Evolutionary conservation across 176 grass and related monocot species (phyloP), one percentile per base, ranked within the genome.

Genomic region (Melocanna baccifera): DNA sequence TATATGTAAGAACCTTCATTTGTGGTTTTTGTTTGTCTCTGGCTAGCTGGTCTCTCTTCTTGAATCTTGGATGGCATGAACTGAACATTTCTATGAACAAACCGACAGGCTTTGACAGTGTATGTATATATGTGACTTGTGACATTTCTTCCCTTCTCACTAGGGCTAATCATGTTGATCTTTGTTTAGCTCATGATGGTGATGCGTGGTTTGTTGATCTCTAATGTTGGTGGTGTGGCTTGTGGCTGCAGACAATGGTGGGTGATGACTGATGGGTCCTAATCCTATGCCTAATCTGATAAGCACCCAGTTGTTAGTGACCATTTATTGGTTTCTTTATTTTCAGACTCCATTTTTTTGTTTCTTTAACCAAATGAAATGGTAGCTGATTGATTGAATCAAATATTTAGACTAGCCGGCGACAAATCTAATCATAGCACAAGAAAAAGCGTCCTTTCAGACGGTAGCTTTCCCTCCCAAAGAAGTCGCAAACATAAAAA

Each of bases 231-330:
- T 79, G 76, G 30, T 40, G 81, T 82, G 42, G 55, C 40, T 77
- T 55, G 80, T 32, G 68, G 28, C 57, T 73, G 58, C 37, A 52
- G 66, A 86, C 58, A 59, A 29, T 20, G 72, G 79, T 74, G 39
- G 84, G 88, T 73, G 84, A 73, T 32, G n/a, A 86, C 34, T 36
- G 34, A 0, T 36, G 2, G 2, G 34, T 4, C 34, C 34, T n/a
- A n/a, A 58, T 83, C 83, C 55, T 19, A 66, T 41, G 80, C 73
- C 66, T 65, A 40, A 57, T 71, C 80, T 23, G 65, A 78, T 88
- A 12, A 81, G 39, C 77, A 87, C 50, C 69, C 26, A 20, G 69
- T 81, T 69, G 70, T 69, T 79, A 12, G 19, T 26, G 12, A 12
- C 11, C 68, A 39, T 6, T 64, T 22, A 78, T 67, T 4, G 15